A percentile compares a stretch with the other conserved stretches of the same genome.
phyloP scores from a whole-genome alignment of 1,284 basidiomycete species.

The Paramarasmius palmivorus region DNA sequence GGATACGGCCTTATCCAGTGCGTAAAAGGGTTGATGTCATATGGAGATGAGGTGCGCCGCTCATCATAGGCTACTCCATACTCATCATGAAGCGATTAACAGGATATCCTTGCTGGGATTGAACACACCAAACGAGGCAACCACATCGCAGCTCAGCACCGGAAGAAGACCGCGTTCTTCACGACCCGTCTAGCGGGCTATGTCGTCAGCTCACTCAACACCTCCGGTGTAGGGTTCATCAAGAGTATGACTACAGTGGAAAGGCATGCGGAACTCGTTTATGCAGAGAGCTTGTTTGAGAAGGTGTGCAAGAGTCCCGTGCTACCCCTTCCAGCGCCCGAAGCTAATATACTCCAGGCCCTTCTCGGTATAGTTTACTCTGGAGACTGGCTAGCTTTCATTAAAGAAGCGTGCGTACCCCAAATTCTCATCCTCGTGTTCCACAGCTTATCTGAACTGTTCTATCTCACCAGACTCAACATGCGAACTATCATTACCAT shows the following conservation, averaged over 20 bases:
- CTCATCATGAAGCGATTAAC: conserved; percentile 4
- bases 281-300: conserved; percentile 86
- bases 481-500: conserved; percentile 88
- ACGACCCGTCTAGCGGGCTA: conserved; percentile 62
- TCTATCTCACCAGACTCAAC: conserved; percentile 60
- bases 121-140: conserved; percentile 65
- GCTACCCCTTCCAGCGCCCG: conserved; percentile 1
- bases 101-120: conserved; percentile 73
- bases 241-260: conserved; percentile 85
- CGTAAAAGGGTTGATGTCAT: conserved; percentile 80
- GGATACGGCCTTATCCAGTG: conserved; percentile 84
- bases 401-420: conserved; percentile 86
- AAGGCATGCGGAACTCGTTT: conserved; percentile 92
- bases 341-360: conserved; percentile 47
- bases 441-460: not conserved
- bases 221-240: conserved; percentile 62
- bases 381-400: conserved; percentile 90
- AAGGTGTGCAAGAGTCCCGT: conserved; percentile 46
- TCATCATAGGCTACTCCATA: not conserved
- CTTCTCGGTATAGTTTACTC: conserved; percentile 86
- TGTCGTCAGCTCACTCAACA: conserved; percentile 55
- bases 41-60: conserved; percentile 67
- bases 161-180: conserved; percentile 61
- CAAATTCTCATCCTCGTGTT: not conserved
- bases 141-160: conserved; percentile 59